These are phyloP conservation scores for Gentiana macrophylla DNA, from an alignment of 257 asterid species.

Conservation along the genomic window DNA sequence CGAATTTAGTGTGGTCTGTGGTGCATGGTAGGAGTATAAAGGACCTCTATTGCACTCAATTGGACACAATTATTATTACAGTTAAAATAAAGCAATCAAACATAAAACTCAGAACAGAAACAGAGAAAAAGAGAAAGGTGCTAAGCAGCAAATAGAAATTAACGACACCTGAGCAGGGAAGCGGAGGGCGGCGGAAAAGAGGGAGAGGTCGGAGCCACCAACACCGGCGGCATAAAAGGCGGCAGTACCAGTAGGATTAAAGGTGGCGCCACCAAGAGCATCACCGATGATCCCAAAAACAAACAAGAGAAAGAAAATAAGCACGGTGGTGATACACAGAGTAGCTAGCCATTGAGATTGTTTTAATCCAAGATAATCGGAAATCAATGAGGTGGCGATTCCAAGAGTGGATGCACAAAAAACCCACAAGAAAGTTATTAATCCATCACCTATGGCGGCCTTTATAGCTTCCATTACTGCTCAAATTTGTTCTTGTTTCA, in stretches of 20 bases:
- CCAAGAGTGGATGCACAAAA: constrained; percentile 36
- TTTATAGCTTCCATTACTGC: constrained; percentile 21
- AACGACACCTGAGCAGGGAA: constrained; percentile 1
- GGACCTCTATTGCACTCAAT: too few species aligned
- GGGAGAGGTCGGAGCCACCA: not conserved
- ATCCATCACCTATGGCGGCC: constrained; percentile 25
- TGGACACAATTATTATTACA: too few species aligned
- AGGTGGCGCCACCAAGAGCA: constrained; percentile 67
- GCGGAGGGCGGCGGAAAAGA: not conserved
- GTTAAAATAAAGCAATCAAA: too few species aligned
- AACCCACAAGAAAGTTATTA: constrained; percentile 28
- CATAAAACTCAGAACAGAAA: too few species aligned
- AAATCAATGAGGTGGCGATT: constrained; percentile 28
- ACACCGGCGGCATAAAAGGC: constrained; percentile 44
- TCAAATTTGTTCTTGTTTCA: not conserved
- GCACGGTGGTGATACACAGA: constrained; percentile 39
- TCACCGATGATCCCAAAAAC: constrained; percentile 53
- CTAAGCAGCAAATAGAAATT: too few species aligned
- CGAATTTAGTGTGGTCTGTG: too few species aligned
- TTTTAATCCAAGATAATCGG: constrained; percentile 42
- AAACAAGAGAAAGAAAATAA: constrained; percentile 41
- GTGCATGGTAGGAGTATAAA: too few species aligned
- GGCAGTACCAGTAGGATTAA: constrained; percentile 69
- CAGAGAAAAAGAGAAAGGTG: too few species aligned
- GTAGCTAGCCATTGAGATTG: constrained; percentile 27